Evolutionary conservation across 805 yeast genomes (phyloP), one percentile per base, ranked within the genome.

Genomic region (Millerago galiae): DNA sequence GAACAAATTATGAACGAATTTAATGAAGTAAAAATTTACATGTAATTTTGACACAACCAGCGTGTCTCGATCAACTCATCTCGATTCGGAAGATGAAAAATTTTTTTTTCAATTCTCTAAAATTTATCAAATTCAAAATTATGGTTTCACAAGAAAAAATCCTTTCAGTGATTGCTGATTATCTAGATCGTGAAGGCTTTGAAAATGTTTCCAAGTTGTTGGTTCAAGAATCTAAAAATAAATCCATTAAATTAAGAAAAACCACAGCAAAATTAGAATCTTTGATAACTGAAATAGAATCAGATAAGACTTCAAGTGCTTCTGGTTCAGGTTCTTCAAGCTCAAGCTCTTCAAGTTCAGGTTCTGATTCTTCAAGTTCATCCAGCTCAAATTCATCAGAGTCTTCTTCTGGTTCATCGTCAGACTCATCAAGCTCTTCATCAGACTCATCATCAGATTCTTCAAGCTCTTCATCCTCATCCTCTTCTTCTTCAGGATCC

Each of bases 101-200:
- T 32, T 17, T 35, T 37, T 37, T 41, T 33, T 37, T 11, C n/a
- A n/a, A 26, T 11, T 9, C 12, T 26, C 10, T 26, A 26, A 26
- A 18, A 16, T n/a, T 15, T 8, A 16, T 33, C 34, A 35, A 31
- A 28, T 26, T 10, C 7, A 18, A 15, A 27, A 15, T 18, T 11
- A 55, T 55, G 60, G 47, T 48, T 26, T 50, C 57, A n/a, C 48
- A 52, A 40, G 48, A 46, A 24, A 42, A 37, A 27, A 37, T 48
- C 4, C 41, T 56, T 15, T 49, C 51, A 1, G 45, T 55, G 13
- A 46, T 56, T 16, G 39, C 48, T 15, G 59, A 49, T 38, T 56
- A 54, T 30, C 37, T 56, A 31, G 44, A 48, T 28, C 54, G 55
- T 45, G 49, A 52, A 32, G 49, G 47, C 16, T 47, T 49, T 29